Conservation (phyloP, 2,329 filamentous ascomycete genomes). For the Microcyclospora pomicola region DNA sequence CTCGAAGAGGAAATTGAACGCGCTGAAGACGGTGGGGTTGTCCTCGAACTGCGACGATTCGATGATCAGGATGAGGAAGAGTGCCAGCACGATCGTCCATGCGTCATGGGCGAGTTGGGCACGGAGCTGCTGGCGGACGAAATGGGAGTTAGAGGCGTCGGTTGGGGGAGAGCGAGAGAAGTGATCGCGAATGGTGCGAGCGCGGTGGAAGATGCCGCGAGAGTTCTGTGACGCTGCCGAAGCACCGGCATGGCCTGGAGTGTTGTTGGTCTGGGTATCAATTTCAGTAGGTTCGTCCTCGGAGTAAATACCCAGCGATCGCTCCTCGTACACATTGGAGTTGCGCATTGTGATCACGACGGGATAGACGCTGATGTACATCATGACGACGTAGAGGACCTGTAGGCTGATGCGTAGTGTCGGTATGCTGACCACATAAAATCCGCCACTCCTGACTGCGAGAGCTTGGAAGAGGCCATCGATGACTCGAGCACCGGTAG, state of each 20-base stretch:
- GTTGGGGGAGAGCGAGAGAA: slow-evolving; percentile 4
- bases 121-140: slow-evolving; percentile 30
- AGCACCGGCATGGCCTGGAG: neutral
- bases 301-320: slow-evolving; percentile 45
- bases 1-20: slow-evolving; percentile 35
- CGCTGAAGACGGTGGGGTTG: slow-evolving; percentile 24
- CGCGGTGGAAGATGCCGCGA: slow-evolving; percentile 5
- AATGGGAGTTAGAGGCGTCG: slow-evolving; percentile 21
- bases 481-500: slow-evolving; percentile 35
- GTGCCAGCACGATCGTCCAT: slow-evolving; percentile 32
- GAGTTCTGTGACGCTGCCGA: neutral
- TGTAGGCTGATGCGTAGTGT: slow-evolving; percentile 41
- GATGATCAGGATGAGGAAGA: slow-evolving; percentile 34
- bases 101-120: slow-evolving; percentile 34
- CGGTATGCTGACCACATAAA: slow-evolving; percentile 35
- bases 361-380: slow-evolving; percentile 51
- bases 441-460: slow-evolving; percentile 35
- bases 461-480: slow-evolving; percentile 48
- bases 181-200: slow-evolving; percentile 5
- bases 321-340: slow-evolving; percentile 49
- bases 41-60: slow-evolving; percentile 24
- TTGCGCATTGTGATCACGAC: slow-evolving; percentile 48
- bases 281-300: slow-evolving; percentile 12
- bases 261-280: neutral
- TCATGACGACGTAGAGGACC: slow-evolving; percentile 48